phyloP scores from a whole-genome alignment of 345 rosid genomes.

The Barbarea vulgaris region DNA sequence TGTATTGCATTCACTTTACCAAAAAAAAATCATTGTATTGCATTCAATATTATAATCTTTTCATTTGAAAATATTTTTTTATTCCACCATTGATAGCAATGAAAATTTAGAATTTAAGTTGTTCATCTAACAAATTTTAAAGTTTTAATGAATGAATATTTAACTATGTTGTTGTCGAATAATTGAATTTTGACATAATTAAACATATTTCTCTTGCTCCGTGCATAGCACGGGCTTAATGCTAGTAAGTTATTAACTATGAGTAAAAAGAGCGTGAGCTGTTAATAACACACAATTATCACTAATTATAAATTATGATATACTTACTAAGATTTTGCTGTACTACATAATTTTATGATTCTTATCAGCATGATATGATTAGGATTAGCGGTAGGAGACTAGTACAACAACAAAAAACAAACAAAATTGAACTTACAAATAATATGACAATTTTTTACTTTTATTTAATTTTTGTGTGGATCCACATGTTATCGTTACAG shows the following conservation, averaged over 20 bases:
- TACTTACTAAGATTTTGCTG: background rate
- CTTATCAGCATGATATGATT: background rate
- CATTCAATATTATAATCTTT: no score
- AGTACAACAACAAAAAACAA: background rate
- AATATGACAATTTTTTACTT: background rate
- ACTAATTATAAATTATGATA: background rate
- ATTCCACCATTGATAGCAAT: no score
- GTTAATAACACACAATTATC: background rate
- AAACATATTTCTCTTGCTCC: no score
- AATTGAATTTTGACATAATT: no score
- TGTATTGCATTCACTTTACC: no score
- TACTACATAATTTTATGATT: background rate
- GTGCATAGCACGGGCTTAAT: no score
- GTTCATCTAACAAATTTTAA: no score
- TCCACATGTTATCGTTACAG: constrained; percentile 19
- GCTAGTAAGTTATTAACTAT: background rate
- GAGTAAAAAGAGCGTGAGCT: background rate
- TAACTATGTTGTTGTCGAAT: no score
- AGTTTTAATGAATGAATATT: no score
- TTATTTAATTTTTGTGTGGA: background rate
- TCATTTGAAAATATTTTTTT: no score
- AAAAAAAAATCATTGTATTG: no score
- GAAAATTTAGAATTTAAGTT: no score
- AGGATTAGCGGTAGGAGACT: background rate
- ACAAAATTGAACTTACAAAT: background rate